A percentile compares a stretch with the other conserved stretches of the same genome.
Evolutionary conservation across 495 filamentous ascomycete species (phyloP).

Genomic region (Tirmania nivea): DNA sequence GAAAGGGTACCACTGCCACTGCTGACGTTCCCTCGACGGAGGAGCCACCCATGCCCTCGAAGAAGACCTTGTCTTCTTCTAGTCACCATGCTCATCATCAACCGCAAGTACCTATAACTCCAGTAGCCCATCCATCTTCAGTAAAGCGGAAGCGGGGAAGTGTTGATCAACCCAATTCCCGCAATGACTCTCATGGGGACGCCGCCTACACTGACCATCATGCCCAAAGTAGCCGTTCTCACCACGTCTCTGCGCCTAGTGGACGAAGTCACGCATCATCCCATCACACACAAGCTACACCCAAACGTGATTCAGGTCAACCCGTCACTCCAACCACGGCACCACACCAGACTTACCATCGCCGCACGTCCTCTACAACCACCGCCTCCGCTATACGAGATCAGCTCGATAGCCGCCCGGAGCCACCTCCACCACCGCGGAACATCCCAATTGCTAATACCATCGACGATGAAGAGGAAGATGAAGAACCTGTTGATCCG

Average conservation of each 20-base stretch:
- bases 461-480: slow-evolving; percentile 31
- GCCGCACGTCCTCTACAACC: too few relatives aligned
- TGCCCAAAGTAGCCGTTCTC: too few relatives aligned
- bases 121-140: background rate
- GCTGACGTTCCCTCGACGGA: background rate
- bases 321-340: too few relatives aligned
- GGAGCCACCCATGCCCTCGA: background rate
- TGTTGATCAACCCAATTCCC: slow-evolving; percentile 25
- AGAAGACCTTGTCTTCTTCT: background rate
- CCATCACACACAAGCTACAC: too few relatives aligned
- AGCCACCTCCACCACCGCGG: slow-evolving; percentile 22
- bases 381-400: slow-evolving; percentile 8
- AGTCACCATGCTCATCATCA: background rate
- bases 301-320: too few relatives aligned
- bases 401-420: slow-evolving; percentile 12
- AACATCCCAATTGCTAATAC: background rate
- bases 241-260: too few relatives aligned
- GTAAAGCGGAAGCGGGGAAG: background rate
- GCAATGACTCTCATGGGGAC: slow-evolving; percentile 21
- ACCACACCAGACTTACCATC: too few relatives aligned
- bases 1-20: background rate
- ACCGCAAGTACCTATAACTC: background rate
- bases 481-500: slow-evolving; percentile 48
- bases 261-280: too few relatives aligned
- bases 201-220: too few relatives aligned